Evolutionary conservation across 352 stramenopile genomes (phyloP).

Genomic region (Pythium chondricola): DNA sequence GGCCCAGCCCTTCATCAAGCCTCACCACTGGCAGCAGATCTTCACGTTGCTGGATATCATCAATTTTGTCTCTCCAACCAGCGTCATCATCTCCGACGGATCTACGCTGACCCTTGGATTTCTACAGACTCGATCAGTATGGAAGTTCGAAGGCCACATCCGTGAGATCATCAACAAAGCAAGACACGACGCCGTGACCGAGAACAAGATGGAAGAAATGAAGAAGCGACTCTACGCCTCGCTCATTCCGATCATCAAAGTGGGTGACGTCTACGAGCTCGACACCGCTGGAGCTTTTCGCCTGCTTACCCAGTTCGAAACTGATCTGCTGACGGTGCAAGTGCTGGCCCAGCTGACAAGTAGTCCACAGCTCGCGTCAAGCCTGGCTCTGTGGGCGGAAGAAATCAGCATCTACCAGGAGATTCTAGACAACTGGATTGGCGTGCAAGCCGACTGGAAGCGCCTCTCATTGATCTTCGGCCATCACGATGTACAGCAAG

Average conservation of each 20-base stretch:
- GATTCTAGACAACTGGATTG: conserved; percentile 48
- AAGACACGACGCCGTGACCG: conserved; percentile 43
- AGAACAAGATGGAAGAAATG: conserved; percentile 55
- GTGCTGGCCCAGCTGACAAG: conserved; percentile 40
- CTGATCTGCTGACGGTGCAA: conserved; percentile 56
- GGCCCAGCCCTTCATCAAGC: conserved; percentile 41
- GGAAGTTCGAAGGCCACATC: conserved; percentile 50
- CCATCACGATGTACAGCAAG: conserved; percentile 50
- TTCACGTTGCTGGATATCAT: conserved; percentile 37
- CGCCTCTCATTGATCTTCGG: conserved; percentile 39
- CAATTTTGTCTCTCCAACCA: conserved; percentile 43
- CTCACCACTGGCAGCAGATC: conserved; percentile 58
- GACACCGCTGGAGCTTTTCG: conserved; percentile 22
- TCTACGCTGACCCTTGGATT: conserved; percentile 48
- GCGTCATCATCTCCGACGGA: conserved; percentile 42
- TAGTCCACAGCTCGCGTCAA: conserved; percentile 24
- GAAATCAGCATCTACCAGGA: conserved; percentile 57
- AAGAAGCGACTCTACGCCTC: conserved; percentile 35
- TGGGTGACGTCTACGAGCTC: conserved; percentile 40
- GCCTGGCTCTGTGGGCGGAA: conserved; percentile 48
- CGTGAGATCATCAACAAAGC: conserved; percentile 50
- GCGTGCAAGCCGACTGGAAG: conserved; percentile 44
- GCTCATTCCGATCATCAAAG: conserved; percentile 32
- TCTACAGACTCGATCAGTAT: conserved; percentile 37
- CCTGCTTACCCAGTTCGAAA: conserved; percentile 40